Base-by-base conservation (phyloP, 148 eudicot species). In the Amaranthus hypochondriacus region DNA sequence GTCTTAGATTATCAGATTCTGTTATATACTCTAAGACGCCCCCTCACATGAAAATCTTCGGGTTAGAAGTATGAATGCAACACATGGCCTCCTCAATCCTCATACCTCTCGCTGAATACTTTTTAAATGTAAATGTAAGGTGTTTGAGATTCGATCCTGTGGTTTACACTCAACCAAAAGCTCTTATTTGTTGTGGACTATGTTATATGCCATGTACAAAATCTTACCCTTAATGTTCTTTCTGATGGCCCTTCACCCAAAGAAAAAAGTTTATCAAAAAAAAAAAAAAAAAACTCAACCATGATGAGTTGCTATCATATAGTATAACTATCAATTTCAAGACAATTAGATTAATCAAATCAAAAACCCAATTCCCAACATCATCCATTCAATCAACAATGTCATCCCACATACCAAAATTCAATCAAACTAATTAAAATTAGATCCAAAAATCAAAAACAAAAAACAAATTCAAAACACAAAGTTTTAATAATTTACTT, bases 401-500 rank as follows among this genome's bases (percentile, higher is more conserved):
- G 18, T 56, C 46, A 39, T 28, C 15, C 21, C 48, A 52, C 0
- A 59, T 5, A 0, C 70, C 56, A 60, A 14, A 0, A 66, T 56
- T 11, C 44, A 9, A 48, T 3, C 28, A 18, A 9, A 60, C 48
- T 12, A 63, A 71, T 49, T 48, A 56, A 79, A n/a, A 69, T 57
- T 54, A 73, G 47, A 56, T 47, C 59, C 15, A 9, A 56, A 66
- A 28, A 55, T 51, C 49, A 63, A 73, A 50, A 73, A 42, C 39
- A 51, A 14, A 15, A 6, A 56, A 10, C n/a, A 52, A 60, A 67
- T 39, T 42, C 44, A 48, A 55, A 14, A 39, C 56, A 71, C 72
- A 68, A 56, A 39, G 57, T 18, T 61, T 11, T 2, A 70, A 56
- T 43, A 18, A 64, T n/a, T 15, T 84, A 93, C 98, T 78, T 89